Evolutionary conservation across 176 grass and related monocot species (phyloP), one percentile per base, ranked within the genome.

Genomic region (Aegilops longissima): DNA sequence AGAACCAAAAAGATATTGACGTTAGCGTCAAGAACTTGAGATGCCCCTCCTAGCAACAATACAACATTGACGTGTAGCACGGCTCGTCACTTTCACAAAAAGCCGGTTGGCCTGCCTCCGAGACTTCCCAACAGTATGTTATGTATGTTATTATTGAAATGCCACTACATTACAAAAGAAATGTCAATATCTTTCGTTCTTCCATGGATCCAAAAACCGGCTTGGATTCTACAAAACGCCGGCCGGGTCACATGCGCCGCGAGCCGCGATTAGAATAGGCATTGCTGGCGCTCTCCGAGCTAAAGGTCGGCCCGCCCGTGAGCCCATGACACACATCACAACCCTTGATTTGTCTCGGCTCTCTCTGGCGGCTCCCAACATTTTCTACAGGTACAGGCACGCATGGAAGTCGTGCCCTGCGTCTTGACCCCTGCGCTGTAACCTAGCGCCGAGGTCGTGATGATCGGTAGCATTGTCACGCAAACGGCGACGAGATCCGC

Each of bases 381-480:
- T 38, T 38, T 38, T 38, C 36, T 38, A 18, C 51, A 54, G 51
- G 5, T 54, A 54, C 25, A 25, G 25, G 49, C 1, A 31, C 7
- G 64, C 23, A 25, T 82, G 64, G 67, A 87, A 84, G 80, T 84
- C 81, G 9, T 16, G 89, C 27, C 12, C 23, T 21, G 18, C 17
- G 67, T 51, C 61, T 6, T 52, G 77, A 85, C 90, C 12, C 77
- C 29, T 78, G 70, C 65, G 52, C 2, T 88, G 86, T 78, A 88
- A 40, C 70, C 81, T 88, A 72, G 82, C 82, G 80, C 73, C n/a
- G 9, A 67, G 44, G 89, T 83, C 80, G 9, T 42, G 13, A 56
- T 14, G 12, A 21, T 3, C 42, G 23, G 72, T 44, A 49, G 45
- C 36, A 17, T 16, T 5, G 10, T 74, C 42, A 75, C 29, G 62